phyloP scores from a whole-genome alignment of 257 asterid genomes.

The Petunia axillaris region DNA sequence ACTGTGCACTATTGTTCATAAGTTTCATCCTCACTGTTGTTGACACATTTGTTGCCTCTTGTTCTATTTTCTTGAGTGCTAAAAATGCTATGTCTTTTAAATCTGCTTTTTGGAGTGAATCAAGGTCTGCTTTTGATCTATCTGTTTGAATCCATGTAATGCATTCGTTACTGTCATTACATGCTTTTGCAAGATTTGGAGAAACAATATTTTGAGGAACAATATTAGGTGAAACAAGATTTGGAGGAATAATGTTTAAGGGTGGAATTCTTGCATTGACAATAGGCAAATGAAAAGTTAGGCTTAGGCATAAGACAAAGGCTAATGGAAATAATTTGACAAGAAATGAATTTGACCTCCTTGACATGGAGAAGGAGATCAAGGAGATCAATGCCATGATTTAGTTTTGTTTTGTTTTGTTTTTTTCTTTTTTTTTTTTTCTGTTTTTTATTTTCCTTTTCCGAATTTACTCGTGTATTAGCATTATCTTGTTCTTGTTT shows the following conservation, averaged over 20 bases:
- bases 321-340: constrained; percentile 4
- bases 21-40: not conserved
- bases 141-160: constrained; percentile 14
- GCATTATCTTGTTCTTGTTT: not conserved
- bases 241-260: not conserved
- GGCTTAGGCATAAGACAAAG: not conserved
- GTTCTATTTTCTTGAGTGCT: constrained; percentile 9
- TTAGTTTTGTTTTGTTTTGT: rapidly evolving
- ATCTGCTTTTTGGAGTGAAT: constrained; percentile 11
- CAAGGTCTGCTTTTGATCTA: not conserved
- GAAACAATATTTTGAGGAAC: not conserved
- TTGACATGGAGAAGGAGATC: constrained; percentile 16
- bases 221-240: not conserved
- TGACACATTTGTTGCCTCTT: constrained; percentile 16
- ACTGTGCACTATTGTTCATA: not conserved
- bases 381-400: constrained; percentile 17
- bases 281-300: not conserved
- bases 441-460: too few species aligned
- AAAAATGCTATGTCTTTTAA: not conserved
- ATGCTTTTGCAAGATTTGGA: constrained; percentile 13
- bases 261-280: not conserved
- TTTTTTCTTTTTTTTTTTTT: not conserved
- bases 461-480: not conserved
- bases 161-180: not conserved
- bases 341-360: constrained; percentile 23